Base-by-base conservation (phyloP, 495 filamentous ascomycete species). In the Cudoniella acicularis region DNA sequence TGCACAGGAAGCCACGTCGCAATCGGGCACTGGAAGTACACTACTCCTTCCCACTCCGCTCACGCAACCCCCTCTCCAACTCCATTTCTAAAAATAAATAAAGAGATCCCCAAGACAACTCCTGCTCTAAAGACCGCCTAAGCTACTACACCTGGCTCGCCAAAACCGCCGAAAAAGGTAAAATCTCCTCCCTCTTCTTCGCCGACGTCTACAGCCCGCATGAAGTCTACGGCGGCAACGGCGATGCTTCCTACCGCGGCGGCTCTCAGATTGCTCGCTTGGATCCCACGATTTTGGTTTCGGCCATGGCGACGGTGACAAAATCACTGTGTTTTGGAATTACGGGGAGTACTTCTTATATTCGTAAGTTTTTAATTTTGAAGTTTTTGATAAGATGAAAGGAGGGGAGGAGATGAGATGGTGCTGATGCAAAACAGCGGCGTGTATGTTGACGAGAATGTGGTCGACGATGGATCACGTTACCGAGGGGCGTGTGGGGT, bases 131-230 rank as follows among this genome's bases (percentile, higher is more conserved):
- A n/a, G n/a, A n/a, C n/a, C n/a, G n/a, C n/a, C n/a, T n/a, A n/a
- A n/a, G n/a, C n/a, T n/a, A n/a, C n/a, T n/a, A n/a, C n/a, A n/a
- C n/a, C n/a, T n/a, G n/a, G n/a, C 70, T 86, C 1, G 84, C 84
- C 24, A 80, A 84, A 62, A 64, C 85, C 0, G 73, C 85, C 2
- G 84, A 86, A 49, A 70, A 75, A 16, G 84, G 80, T 8, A 78
- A 77, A 21, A 81, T 86, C 68, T 82, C 83, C 52, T 79, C 78
- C 10, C 57, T 87, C 41, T 87, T 86, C 67, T 69, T 86, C 43
- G 84, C 84, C 2, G 84, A 87, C 63, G 82, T 79, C 0, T 83
- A 82, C 55, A 83, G 82, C 9, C 81, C 77, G 0, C 70, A 74
- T 45, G 82, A 78, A 1, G 80, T 81, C 1, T 83, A 86, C 59